These are phyloP conservation scores for Fragaria vesca DNA, from an alignment of 306 rosid genomes.

Conservation along the genomic window DNA sequence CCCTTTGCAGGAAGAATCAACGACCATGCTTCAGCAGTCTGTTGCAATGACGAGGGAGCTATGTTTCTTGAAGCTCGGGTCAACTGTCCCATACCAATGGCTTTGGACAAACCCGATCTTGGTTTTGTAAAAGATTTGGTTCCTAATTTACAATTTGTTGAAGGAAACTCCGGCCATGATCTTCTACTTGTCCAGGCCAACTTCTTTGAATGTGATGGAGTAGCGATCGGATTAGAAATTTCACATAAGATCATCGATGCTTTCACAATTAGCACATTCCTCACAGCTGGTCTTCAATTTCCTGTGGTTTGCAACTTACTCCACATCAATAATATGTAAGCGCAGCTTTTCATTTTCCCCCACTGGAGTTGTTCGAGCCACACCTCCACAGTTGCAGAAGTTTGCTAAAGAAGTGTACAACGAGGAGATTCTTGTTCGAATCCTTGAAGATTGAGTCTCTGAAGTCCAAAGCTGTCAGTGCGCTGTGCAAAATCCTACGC, in stretches of 20 bases:
- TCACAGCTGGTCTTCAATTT: no score
- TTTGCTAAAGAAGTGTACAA: no score
- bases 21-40: constrained; percentile 22
- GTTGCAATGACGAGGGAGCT: constrained; percentile 47
- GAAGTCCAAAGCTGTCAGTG: no score
- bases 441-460: no score
- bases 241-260: constrained; percentile 10
- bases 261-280: neutral
- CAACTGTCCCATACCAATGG: constrained; percentile 16
- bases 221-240: neutral
- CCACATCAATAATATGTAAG: neutral
- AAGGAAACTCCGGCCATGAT: neutral
- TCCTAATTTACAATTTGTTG: constrained; percentile 21
- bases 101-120: constrained; percentile 17
- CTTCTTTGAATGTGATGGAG: neutral
- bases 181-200: constrained; percentile 40
- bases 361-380: neutral
- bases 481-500: no score
- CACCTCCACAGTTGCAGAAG: neutral
- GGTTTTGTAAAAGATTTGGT: constrained; percentile 10
- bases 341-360: neutral
- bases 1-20: constrained; percentile 25
- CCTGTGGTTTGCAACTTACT: neutral
- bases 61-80: constrained; percentile 29
- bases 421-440: no score